A percentile compares a stretch with the other conserved stretches of the same genome.
Evolutionary conservation across 495 filamentous ascomycete genomes (phyloP).

Genomic region (Bacidia rubella): DNA sequence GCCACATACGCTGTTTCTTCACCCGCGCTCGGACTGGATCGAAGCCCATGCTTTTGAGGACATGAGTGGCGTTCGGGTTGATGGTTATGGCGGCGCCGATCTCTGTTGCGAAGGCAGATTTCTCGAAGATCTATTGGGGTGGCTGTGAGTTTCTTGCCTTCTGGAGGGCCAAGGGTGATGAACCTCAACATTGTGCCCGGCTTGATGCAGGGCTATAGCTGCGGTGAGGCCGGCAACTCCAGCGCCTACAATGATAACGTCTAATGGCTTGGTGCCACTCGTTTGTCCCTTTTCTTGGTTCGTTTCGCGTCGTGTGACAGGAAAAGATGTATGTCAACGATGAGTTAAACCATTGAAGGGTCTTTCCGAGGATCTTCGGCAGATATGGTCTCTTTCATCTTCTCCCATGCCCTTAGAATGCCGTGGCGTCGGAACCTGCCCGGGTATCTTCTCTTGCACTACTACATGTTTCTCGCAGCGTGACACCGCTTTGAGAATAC

Average conservation of each 20-base stretch:
- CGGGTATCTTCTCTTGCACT: too few relatives aligned
- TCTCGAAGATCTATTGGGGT: slow-evolving; percentile 32
- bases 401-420: too few relatives aligned
- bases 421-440: too few relatives aligned
- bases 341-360: too few relatives aligned
- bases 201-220: slow-evolving; percentile 39
- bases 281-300: neutral
- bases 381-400: too few relatives aligned
- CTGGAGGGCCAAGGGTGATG: too few relatives aligned
- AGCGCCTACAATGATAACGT: slow-evolving; percentile 41
- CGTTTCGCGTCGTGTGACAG: too few relatives aligned
- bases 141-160: neutral
- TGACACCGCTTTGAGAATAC: too few relatives aligned
- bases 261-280: slow-evolving; percentile 14
- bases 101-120: slow-evolving; percentile 37
- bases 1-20: neutral
- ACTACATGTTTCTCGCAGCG: too few relatives aligned
- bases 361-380: too few relatives aligned
- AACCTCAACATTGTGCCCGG: slow-evolving; percentile 38
- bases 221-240: slow-evolving; percentile 44
- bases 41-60: slow-evolving; percentile 35
- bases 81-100: slow-evolving; percentile 42
- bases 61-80: slow-evolving; percentile 34
- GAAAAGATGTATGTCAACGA: too few relatives aligned
- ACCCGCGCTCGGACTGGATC: slow-evolving; percentile 26